Evolutionary conservation across 352 stramenopile genomes (phyloP), one percentile per base, ranked within the genome.

Genomic region (Phytophthora citrophthora): DNA sequence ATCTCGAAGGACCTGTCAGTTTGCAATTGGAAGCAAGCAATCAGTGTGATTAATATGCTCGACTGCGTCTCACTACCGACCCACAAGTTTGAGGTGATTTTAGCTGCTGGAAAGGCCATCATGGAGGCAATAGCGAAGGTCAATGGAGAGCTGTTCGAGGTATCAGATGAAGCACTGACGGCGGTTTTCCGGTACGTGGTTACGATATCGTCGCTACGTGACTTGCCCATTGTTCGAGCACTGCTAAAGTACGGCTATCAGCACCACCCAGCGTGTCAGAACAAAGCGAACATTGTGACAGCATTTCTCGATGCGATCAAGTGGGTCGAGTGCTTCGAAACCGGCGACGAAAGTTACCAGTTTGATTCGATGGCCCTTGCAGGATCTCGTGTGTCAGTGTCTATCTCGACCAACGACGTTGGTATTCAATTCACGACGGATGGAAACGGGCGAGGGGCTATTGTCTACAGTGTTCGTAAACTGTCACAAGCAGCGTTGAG

Each of bases 361-460:
- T 79, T 79, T 34, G 62, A 90, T 44, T 65, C 68, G 5, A 72
- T 85, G 47, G 76, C 75, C 0, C 29, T 93, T 0, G 72, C 81
- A 11, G 77, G 81, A 2, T 81, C 88, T 44, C 79, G 84, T 10
- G 68, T 91, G 5, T 82, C 75, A 1, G 83, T 96, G 31, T 90
- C 79, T 6, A 93, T 96, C 44, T 94, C 88, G 4, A 96, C 88
- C 15, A 79, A 86, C 34, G 83, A 94, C 47, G 66, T 95, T 46
- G 88, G 88, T 9, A 91, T 96, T 55, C 86, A 95, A 29, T 90
- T 96, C 38, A 90, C 77, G 10, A 91, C 82, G 0, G 84, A 93
- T 41, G 81, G 80, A 16, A 91, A 93, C 15, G 83, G 83, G 2
- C 81, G 88, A 45, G 88, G 88, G 7, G 86, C 88, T 4, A 74